Evolutionary conservation across 2,329 filamentous ascomycete species (phyloP).

Genomic region (Bimuria novae-zelandiae): DNA sequence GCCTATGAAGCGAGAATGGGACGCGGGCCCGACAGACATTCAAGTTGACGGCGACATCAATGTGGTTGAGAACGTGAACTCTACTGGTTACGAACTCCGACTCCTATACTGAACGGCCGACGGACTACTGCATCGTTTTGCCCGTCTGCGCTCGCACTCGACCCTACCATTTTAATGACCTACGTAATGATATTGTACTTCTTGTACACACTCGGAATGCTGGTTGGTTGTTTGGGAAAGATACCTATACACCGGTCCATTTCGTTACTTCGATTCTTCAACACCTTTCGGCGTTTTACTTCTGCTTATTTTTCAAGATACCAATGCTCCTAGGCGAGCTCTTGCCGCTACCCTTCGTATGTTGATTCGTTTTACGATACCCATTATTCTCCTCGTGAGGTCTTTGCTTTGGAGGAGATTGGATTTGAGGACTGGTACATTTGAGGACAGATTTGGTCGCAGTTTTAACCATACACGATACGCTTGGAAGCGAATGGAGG

Average conservation of each 20-base stretch:
- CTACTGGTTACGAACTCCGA: conserved; percentile 55
- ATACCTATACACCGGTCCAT: conserved; percentile 6
- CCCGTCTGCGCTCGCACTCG: conserved; percentile 9
- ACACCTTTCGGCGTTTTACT: conserved; percentile 25
- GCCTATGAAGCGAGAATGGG: conserved; percentile 59
- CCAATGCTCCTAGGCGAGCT: conserved; percentile 29
- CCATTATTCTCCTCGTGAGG: conserved; percentile 36
- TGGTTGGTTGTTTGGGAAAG: conserved; percentile 16
- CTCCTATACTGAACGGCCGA: conserved; percentile 48
- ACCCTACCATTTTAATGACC: conserved; percentile 17
- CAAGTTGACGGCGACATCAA: conserved; percentile 55
- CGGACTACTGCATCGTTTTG: conserved; percentile 6
- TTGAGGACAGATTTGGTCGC: conserved; percentile 3
- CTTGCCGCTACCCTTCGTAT: conserved; percentile 10
- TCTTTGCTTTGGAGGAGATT: conserved; percentile 25
- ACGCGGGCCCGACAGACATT: conserved; percentile 53
- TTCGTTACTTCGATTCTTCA: conserved; percentile 10
- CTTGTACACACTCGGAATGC: conserved; percentile 31
- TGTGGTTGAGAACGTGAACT: conserved; percentile 49
- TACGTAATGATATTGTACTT: conserved; percentile 41
- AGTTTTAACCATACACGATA: not conserved
- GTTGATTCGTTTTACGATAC: conserved; percentile 40
- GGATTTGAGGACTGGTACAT: conserved; percentile 27
- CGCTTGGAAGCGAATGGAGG: not conserved
- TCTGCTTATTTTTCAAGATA: conserved; percentile 27